Conservation (phyloP, 23 red algal genomes). For the Gracilaria domingensis region DNA sequence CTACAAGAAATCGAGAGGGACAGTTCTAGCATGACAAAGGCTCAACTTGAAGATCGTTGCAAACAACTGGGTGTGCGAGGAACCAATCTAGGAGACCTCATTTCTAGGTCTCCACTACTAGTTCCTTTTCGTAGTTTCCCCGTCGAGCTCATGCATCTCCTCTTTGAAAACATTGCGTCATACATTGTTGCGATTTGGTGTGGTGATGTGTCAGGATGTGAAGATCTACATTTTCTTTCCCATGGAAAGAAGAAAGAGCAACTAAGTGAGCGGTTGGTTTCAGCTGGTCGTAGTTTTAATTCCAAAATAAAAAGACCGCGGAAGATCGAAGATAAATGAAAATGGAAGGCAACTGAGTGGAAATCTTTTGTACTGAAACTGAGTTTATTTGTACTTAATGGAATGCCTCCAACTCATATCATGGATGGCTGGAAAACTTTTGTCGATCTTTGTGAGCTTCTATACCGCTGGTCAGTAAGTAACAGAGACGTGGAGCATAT, state of each 20-base stretch:
- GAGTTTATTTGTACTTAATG: not conserved
- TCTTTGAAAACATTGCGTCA: conserved; percentile 24
- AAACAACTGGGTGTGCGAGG: not conserved
- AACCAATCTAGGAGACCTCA: not conserved
- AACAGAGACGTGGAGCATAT: not conserved
- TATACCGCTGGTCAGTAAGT: not conserved
- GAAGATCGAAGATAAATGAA: not conserved
- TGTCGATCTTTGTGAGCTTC: not conserved
- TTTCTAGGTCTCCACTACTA: not conserved
- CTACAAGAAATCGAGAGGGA: not conserved
- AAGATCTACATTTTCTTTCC: not conserved
- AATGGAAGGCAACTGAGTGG: conserved; percentile 35
- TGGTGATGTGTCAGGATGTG: not conserved
- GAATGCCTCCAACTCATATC: not conserved
- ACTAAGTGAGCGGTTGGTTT: not conserved
- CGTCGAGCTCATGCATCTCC: conserved; percentile 18
- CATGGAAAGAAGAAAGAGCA: not conserved
- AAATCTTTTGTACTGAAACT: conserved; percentile 22
- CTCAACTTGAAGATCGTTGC: not conserved
- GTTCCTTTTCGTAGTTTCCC: not conserved
- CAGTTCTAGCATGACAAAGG: not conserved
- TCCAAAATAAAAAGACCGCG: not conserved
- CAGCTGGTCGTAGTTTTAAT: not conserved
- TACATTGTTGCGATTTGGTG: not conserved
- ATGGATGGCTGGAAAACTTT: not conserved